A percentile compares a stretch with the other conserved stretches of the same genome.
phyloP scores from a whole-genome alignment of 2,329 filamentous ascomycete species.

The Fusarium sp. region DNA sequence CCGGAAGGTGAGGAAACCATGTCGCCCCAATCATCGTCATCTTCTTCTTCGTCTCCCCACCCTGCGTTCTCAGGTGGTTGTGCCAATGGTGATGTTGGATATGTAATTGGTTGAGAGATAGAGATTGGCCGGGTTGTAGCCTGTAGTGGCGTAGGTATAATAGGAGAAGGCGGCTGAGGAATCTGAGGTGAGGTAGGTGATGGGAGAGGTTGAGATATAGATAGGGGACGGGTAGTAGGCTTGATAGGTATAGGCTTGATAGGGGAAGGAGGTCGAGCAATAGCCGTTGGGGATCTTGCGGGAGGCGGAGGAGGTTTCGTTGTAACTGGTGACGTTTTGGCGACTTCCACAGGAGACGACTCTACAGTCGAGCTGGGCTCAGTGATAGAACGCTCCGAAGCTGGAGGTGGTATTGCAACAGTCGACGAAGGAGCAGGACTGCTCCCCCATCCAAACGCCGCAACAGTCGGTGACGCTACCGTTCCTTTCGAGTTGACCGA shows the following conservation, averaged over 20 bases:
- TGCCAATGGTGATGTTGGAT: conserved; percentile 37
- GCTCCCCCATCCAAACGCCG: conserved; percentile 49
- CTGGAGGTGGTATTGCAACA: conserved; percentile 29
- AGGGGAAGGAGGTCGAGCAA: conserved; percentile 24
- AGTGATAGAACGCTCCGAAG: conserved; percentile 9
- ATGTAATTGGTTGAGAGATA: conserved; percentile 18
- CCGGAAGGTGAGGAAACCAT: conserved; percentile 60
- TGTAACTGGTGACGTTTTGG: conserved; percentile 18
- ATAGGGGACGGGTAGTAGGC: conserved; percentile 32
- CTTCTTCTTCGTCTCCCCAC: conserved; percentile 45
- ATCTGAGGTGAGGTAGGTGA: conserved; percentile 30
- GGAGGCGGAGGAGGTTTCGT: not conserved
- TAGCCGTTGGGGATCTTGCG: conserved; percentile 11
- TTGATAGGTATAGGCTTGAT: conserved; percentile 28
- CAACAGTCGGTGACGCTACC: conserved; percentile 40
- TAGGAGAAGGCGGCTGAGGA: conserved; percentile 25
- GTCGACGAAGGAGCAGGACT: conserved; percentile 31
- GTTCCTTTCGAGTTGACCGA: conserved; percentile 42
- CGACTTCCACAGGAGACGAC: conserved; percentile 14
- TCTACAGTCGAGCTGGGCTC: conserved; percentile 18
- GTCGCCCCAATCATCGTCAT: conserved; percentile 71
- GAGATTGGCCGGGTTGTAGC: conserved; percentile 28
- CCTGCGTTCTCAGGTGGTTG: conserved; percentile 34
- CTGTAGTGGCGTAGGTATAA: conserved; percentile 14
- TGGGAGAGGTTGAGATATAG: conserved; percentile 29